Base-by-base conservation (phyloP, 2,329 filamentous ascomycete species). In the Fusarium longipes region DNA sequence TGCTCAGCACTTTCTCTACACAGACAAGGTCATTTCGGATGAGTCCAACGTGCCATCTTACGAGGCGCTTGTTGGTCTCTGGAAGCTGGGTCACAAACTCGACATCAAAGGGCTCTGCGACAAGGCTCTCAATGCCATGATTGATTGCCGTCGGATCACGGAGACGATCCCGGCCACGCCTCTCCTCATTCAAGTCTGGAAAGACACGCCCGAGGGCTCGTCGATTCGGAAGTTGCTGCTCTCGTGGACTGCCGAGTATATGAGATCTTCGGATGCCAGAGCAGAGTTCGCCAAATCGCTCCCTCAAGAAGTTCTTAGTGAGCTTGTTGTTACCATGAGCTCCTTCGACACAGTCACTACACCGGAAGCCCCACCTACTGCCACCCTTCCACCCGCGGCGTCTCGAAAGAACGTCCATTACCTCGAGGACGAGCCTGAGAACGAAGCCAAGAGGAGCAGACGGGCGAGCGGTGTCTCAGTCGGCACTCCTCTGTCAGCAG, bases 221-320 rank as follows among this genome's bases (percentile, higher is more conserved):
- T 82, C 85, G 1, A 85, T 90, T 47, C 82, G 87, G 36, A 81
- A 82, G 61, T 82, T 89, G 35, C 81, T 90, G 15, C 77, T 89
- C 5, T 83, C 81, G 12, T 90, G 87, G 87, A 85, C 86, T 2
- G 87, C 86, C 25, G 87, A 89, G 74, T 89, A 89, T 68, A 87
- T 89, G 78, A 79, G 85, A 39, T 84, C 84, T 1, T 87, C 86
- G 5, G 82, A 86, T 22, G 80, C 82, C 2, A 81, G 86, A 18
- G 80, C 83, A 10, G 84, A 87, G 61, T 89, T 89, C 70, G 87
- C 85, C 40, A 85, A 84, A 68, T 86, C 86, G 0, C 80, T 90
- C 5, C 87, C 87, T 0, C 84, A 89, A 64, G 86, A 88, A 68
- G 85, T 90, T 2, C 77, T 89, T 8, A 87, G 85, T 63, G 87